Conservation (phyloP, 257 asterid genomes). For the Plantago major region DNA sequence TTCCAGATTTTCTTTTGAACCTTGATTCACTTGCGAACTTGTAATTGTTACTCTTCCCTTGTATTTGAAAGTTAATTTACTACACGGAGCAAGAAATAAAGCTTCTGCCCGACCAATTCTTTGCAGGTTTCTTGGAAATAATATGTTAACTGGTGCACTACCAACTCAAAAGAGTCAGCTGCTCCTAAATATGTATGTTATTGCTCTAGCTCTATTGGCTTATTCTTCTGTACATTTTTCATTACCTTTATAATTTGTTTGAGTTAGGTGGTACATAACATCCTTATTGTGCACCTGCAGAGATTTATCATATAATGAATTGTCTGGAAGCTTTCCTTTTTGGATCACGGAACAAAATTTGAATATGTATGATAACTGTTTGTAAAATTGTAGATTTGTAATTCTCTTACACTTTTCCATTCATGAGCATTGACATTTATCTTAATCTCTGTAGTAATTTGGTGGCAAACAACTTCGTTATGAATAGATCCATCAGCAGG, state of each 20-base stretch:
- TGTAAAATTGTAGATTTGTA: not conserved
- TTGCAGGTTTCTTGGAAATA: constrained; percentile 76
- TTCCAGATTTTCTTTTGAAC: constrained; percentile 58
- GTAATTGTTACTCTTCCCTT: constrained; percentile 26
- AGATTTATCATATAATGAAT: constrained; percentile 65
- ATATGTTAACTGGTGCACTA: constrained; percentile 53
- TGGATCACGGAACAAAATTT: constrained; percentile 43
- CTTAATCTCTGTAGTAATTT: constrained; percentile 45
- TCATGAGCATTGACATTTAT: not conserved
- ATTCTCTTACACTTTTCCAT: not conserved
- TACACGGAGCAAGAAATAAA: not conserved
- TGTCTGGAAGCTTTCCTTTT: constrained; percentile 74
- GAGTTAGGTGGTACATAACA: not conserved
- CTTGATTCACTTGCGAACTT: constrained; percentile 40
- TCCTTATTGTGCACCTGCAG: constrained; percentile 18
- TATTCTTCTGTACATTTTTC: not conserved
- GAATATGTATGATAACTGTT: constrained; percentile 39
- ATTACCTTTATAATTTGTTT: not conserved
- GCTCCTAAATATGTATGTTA: constrained; percentile 52
- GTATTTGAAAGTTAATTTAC: not conserved
- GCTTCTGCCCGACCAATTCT: not conserved
- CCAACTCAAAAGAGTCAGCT: constrained; percentile 39
- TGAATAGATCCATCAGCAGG: constrained; percentile 42
- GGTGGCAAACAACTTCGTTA: constrained; percentile 66
- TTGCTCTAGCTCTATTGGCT: not conserved